Evolutionary conservation across 2,329 filamentous ascomycete genomes (phyloP), one percentile per base, ranked within the genome.

Genomic region (Aschersonia sp.): DNA sequence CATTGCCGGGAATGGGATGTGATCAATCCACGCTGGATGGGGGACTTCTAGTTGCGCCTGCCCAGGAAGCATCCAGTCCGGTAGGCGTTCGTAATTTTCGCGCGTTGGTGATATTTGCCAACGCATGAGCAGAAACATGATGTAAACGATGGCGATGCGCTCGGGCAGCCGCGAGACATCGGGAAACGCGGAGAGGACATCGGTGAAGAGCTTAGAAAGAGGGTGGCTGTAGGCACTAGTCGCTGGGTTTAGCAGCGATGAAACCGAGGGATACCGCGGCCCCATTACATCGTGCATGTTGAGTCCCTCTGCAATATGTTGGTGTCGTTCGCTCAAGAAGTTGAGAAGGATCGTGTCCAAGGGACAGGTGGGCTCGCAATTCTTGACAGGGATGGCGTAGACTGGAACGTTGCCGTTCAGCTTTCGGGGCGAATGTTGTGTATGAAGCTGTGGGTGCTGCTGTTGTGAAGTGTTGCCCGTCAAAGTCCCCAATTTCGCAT

Each of bases 71-170:
- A 81, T 67, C 79, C 84, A 94, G 5, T 79, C 71, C 0, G 88
- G 87, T 9, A 95, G 66, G 4, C 83, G 75, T 30, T 87, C 78
- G 62, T 85, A 89, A 65, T 88, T 94, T 55, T 88, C 83, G 51
- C 75, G 73, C 0, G 85, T 86, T 0, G 87, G 87, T 31, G 78
- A 78, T 49, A 94, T 83, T 60, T 87, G 81, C 86, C 88, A 95
- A 42, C 83, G 77, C 81, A 92, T 87, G 53, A 88, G 60, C 33
- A 89, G 73, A 63, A 94, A 94, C 85, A 94, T 94, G 58, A 83
- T 69, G 61, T 89, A 94, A 6, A 94, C 72, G 6, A 87, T 79
- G 7, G 84, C 87, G 0, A 94, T 79, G 56, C 85, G 83, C 64
- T 94, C 87, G 0, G 88, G 87, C 0, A 94, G 72, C n/a, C 72